Percentiles rank a stretch among this genome's conserved stretches.
Conservation (phyloP, 1,139 yeast genomes). For the Geotrichum citri-aurantii region DNA sequence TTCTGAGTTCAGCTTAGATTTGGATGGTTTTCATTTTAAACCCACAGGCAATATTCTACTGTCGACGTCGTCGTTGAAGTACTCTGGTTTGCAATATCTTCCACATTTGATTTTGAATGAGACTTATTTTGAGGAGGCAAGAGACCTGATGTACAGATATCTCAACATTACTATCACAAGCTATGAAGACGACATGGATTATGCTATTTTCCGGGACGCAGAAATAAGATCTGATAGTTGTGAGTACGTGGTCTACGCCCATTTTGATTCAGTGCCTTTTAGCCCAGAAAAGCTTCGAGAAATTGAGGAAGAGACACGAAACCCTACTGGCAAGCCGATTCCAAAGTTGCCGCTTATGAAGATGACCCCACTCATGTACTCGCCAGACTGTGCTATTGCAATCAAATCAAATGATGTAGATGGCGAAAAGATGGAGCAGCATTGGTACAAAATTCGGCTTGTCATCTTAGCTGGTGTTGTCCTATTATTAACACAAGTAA, state of each 20-base stretch:
- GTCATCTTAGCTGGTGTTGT: constrained; percentile 40
- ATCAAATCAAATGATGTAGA: constrained; percentile 41
- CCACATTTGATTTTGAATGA: constrained; percentile 46
- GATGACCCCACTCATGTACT: constrained; percentile 58
- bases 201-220: constrained; percentile 23
- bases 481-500: constrained; percentile 46
- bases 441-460: constrained; percentile 36
- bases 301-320: constrained; percentile 64
- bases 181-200: constrained; percentile 27
- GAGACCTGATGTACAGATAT: constrained; percentile 38
- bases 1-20: constrained; percentile 33
- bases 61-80: constrained; percentile 65
- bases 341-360: constrained; percentile 51
- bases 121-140: constrained; percentile 40
- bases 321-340: constrained; percentile 75
- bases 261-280: constrained; percentile 55
- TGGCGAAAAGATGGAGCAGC: constrained; percentile 58
- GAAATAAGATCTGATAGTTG: constrained; percentile 43
- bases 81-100: constrained; percentile 54
- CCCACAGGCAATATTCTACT: constrained; percentile 63
- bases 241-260: constrained; percentile 66
- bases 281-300: constrained; percentile 48
- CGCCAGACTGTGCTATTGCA: constrained; percentile 81
- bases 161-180: constrained; percentile 38
- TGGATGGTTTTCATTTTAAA: constrained; percentile 67